A percentile compares a stretch with the other conserved stretches of the same genome.
Conservation (phyloP, 2,329 filamentous ascomycete genomes). For the Aspergillus sp. region DNA sequence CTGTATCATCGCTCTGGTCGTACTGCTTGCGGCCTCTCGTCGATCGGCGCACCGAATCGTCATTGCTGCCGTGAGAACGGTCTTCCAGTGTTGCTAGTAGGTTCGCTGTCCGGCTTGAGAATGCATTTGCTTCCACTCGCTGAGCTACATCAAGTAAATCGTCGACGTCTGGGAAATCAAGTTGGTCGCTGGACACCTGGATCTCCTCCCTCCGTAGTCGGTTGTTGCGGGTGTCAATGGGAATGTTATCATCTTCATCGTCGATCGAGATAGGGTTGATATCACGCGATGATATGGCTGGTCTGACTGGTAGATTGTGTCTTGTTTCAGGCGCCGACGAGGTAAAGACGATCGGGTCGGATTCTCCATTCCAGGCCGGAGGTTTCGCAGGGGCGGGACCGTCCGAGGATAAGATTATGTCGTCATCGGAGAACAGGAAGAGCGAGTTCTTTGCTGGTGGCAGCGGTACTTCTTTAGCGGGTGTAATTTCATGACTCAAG, state of each 20-base stretch:
- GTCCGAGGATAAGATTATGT: conserved; percentile 21
- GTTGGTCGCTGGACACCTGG: conserved; percentile 39
- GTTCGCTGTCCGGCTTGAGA: conserved; percentile 45
- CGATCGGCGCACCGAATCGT: conserved; percentile 8
- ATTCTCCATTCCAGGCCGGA: conserved; percentile 27
- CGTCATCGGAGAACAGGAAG: conserved; percentile 35
- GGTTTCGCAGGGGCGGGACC: conserved; percentile 13
- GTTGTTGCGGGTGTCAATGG: not conserved
- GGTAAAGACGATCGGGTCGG: conserved; percentile 47
- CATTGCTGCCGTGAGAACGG: conserved; percentile 9
- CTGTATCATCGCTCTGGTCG: not conserved
- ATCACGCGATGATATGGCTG: not conserved
- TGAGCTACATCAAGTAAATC: conserved; percentile 23
- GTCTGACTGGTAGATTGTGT: conserved; percentile 1
- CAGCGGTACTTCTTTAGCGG: not conserved
- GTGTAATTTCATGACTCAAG: conserved; percentile 27
- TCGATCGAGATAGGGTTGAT: conserved; percentile 39
- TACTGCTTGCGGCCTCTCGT: conserved; percentile 3
- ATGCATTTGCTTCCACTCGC: conserved; percentile 24
- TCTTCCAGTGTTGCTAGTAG: conserved; percentile 40
- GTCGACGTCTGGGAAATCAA: conserved; percentile 28
- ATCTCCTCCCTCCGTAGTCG: conserved; percentile 25
- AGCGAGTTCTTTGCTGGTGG: conserved; percentile 14
- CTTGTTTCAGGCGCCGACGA: conserved; percentile 40
- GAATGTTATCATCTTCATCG: not conserved